Base-by-base conservation (phyloP, 2,329 filamentous ascomycete genomes). In the Pseudocercospora cruenta region DNA sequence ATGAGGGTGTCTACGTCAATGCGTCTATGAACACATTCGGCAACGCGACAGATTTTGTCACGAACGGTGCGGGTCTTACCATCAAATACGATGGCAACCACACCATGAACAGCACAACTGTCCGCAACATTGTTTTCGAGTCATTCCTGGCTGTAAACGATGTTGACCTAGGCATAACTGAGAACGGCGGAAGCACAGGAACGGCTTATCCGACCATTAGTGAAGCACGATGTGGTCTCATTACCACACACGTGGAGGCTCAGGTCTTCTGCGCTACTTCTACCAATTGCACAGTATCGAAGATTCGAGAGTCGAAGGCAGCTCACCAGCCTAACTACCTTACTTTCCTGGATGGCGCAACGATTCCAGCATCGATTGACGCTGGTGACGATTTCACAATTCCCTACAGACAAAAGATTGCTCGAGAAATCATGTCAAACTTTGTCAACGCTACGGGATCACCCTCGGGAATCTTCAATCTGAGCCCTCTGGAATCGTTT, bases 161-260 rank as follows among this genome's bases (percentile, higher is more conserved):
- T 24, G 19, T 53, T 16, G 61, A 54, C 28, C 22, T 28, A 26
- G 53, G 22, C 14, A 16, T 54, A 1, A 24, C 49, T n/a, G 24
- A 54, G 21, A 28, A 28, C 22, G n/a, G 22, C 2, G 63, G 58
- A 14, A 22, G 33, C 33, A 36, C 33, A 36, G 33, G 33, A 10
- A 36, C 19, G 4, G 9, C n/a, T 2, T 49, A 45, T n/a, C 28
- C 14, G 26, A 58, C n/a, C 26, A 53, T 54, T 36, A 65, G 33
- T 22, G 28, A 62, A 28, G 64, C 64, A 12, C 47, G 10, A 26
- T 66, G 64, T 33, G 21, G 22, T n/a, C 14, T 63, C 10, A 59
- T 43, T 8, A 66, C 64, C 2, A 63, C 60, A 4, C 59, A 66
- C 47, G 60, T 66, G 5, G 64, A 66, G 53, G 64, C 64, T 14